These are phyloP conservation scores for Elongisporangium senticosum DNA, from an alignment of 352 stramenopile species.

Conservation along the genomic window DNA sequence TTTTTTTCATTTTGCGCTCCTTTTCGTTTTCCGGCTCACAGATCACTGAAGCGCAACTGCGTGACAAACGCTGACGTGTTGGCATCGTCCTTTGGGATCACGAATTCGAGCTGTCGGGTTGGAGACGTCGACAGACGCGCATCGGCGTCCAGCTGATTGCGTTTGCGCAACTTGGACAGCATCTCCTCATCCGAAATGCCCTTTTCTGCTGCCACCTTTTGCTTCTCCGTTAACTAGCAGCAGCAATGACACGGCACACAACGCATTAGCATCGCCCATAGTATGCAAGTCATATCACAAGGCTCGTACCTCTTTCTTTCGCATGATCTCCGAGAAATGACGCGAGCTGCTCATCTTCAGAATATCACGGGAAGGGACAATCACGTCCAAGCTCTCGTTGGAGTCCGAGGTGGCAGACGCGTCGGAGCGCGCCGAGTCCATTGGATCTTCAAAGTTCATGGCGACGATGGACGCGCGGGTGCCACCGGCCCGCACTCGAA, in stretches of 20 bases:
- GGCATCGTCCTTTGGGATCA: constrained; percentile 27
- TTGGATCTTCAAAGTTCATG: constrained; percentile 24
- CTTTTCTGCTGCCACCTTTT: constrained; percentile 68
- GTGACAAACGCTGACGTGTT: constrained; percentile 68
- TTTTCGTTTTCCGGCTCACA: constrained; percentile 18
- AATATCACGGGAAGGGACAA: constrained; percentile 74
- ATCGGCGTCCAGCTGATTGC: constrained; percentile 63
- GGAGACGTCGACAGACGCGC: constrained; percentile 64
- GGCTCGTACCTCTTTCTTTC: constrained; percentile 67
- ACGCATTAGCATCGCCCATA: constrained; percentile 4
- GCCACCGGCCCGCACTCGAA: constrained; percentile 42
- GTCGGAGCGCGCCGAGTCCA: constrained; percentile 55
- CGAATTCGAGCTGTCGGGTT: constrained; percentile 30
- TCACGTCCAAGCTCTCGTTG: constrained; percentile 38
- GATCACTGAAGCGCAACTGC: constrained; percentile 64
- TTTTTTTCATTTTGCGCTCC: constrained; percentile 1
- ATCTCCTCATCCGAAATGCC: constrained; percentile 84
- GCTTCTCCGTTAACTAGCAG: constrained; percentile 56
- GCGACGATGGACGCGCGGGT: constrained; percentile 14
- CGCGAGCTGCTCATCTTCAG: constrained; percentile 85
- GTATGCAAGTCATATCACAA: background rate
- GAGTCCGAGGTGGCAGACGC: constrained; percentile 21
- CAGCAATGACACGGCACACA: background rate
- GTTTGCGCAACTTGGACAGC: constrained; percentile 70
- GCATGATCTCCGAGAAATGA: constrained; percentile 73